Evolutionary conservation across 2,329 filamentous ascomycete species (phyloP).

Genomic region (Alternaria atra): DNA sequence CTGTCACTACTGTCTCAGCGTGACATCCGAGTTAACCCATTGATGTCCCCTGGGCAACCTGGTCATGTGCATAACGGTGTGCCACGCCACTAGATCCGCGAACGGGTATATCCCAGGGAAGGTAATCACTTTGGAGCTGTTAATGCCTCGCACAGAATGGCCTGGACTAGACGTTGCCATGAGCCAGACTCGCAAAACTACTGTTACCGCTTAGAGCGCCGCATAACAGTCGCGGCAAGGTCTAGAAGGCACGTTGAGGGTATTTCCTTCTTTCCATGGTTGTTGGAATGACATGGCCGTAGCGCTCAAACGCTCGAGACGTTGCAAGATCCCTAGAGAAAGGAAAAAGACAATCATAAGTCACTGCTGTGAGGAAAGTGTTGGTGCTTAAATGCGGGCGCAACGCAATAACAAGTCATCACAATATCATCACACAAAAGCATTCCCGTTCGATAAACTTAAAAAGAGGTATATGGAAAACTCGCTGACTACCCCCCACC

Average conservation of each 20-base stretch:
- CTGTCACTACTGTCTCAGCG: neutral
- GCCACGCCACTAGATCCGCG: constrained; percentile 6
- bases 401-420: neutral
- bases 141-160: neutral
- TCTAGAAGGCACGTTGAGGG: constrained; percentile 6
- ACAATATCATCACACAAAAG: neutral
- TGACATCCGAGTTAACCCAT: neutral
- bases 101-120: neutral
- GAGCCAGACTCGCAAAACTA: neutral
- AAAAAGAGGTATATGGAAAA: constrained; percentile 14
- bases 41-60: neutral
- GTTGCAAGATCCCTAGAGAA: neutral
- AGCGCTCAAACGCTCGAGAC: neutral
- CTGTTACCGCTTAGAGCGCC: constrained; percentile 2
- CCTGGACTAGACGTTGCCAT: neutral
- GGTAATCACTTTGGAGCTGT: neutral
- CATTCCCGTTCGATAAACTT: neutral
- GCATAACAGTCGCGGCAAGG: neutral
- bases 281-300: neutral
- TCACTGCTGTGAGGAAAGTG: neutral
- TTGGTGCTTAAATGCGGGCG: too few relatives aligned
- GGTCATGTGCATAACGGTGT: constrained; percentile 2
- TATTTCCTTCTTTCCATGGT: neutral
- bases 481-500: constrained; percentile 13
- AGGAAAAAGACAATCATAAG: neutral